A percentile compares a stretch with the other conserved stretches of the same genome.
Conservation (phyloP, 345 rosid genomes). For the Moricandia moricandioides region DNA sequence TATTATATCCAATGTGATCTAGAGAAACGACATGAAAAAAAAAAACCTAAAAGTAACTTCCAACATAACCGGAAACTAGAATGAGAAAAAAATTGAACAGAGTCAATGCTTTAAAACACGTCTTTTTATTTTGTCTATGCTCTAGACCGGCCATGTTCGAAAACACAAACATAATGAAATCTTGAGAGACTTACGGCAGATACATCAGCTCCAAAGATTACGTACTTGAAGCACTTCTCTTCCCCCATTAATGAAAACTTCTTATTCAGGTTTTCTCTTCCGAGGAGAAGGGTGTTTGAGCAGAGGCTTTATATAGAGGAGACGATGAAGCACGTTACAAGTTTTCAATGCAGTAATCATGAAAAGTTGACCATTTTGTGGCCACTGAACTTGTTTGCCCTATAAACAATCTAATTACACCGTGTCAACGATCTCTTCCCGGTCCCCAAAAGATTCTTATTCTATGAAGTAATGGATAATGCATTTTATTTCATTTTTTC, state of each 20-base stretch:
- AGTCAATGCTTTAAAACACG: too few relatives aligned
- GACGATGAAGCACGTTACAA: not conserved
- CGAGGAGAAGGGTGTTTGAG: not conserved
- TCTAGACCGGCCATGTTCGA: not conserved
- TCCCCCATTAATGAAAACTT: conserved; percentile 23
- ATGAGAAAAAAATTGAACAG: not conserved
- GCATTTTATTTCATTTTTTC: not conserved
- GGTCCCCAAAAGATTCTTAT: not conserved
- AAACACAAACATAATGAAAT: not conserved
- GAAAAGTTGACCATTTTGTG: not conserved
- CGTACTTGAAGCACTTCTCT: conserved; percentile 31
- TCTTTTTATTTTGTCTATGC: too few relatives aligned
- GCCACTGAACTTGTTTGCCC: not conserved
- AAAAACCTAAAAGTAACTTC: not conserved
- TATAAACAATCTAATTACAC: not conserved
- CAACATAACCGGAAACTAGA: not conserved
- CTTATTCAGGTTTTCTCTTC: not conserved
- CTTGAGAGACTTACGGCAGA: conserved; percentile 17
- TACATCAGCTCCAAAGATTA: conserved; percentile 22
- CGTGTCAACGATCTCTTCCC: not conserved
- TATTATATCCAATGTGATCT: not conserved
- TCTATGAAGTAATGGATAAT: not conserved
- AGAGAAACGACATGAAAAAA: not conserved
- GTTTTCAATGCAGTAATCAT: not conserved
- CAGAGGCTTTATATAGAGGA: conserved; percentile 4